Conservation (phyloP, 2,329 filamentous ascomycete species). For the Diplodia seriata region DNA sequence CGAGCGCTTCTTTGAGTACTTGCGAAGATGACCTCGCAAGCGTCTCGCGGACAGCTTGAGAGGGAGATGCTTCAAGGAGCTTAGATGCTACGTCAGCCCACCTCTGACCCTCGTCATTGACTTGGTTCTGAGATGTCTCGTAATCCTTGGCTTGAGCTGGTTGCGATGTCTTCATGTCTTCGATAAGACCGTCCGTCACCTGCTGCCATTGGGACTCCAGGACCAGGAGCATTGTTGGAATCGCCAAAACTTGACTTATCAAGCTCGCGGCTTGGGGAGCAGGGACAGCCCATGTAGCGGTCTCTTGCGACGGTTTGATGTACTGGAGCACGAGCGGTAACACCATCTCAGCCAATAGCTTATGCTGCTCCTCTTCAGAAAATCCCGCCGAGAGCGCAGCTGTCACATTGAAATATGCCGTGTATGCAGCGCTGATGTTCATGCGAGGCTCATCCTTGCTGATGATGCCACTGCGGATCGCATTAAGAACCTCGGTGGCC, state of each 20-base stretch:
- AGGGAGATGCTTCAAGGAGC: conserved; percentile 33
- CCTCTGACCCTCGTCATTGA: conserved; percentile 70
- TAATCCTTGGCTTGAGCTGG: conserved; percentile 84
- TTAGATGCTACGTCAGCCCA: conserved; percentile 63
- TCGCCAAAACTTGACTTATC: conserved; percentile 51
- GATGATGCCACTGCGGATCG: conserved; percentile 73
- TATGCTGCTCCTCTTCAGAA: conserved; percentile 53
- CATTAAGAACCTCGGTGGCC: conserved; percentile 67
- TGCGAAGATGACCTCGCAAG: conserved; percentile 49
- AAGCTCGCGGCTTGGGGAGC: conserved; percentile 47
- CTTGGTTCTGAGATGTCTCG: conserved; percentile 71
- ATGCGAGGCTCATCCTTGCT: conserved; percentile 75
- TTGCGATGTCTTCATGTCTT: conserved; percentile 73
- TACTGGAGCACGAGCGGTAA: conserved; percentile 63
- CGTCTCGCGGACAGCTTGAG: neutral
- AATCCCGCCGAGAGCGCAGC: conserved; percentile 52
- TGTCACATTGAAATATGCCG: conserved; percentile 73
- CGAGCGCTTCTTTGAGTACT: conserved; percentile 58
- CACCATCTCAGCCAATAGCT: conserved; percentile 56
- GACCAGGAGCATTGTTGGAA: conserved; percentile 54
- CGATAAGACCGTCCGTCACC: conserved; percentile 67
- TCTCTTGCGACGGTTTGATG: conserved; percentile 55
- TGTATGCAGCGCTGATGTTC: conserved; percentile 75
- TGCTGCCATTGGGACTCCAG: conserved; percentile 67
- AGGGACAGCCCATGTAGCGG: conserved; percentile 60